Conservation (phyloP, 1,139 yeast species). For the Blastobotrys petasosporus region DNA sequence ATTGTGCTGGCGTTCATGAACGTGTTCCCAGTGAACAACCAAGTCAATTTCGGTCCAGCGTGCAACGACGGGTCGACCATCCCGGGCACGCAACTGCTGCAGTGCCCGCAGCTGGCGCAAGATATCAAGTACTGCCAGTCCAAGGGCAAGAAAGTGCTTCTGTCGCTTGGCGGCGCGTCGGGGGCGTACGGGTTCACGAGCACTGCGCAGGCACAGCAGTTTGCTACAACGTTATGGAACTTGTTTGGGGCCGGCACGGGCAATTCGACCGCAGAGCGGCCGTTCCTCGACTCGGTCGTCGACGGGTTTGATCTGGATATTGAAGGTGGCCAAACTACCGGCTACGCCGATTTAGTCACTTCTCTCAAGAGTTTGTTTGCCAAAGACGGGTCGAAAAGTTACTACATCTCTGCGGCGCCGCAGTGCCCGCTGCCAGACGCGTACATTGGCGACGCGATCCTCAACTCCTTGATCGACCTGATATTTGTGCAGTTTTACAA, state of each 20-base stretch:
- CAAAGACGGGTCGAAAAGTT: conserved; percentile 33
- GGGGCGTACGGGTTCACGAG: conserved; percentile 55
- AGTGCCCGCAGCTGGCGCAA: conserved; percentile 39
- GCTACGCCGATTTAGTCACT: conserved; percentile 47
- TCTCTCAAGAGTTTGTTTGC: conserved; percentile 51
- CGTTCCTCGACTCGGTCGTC: conserved; percentile 59
- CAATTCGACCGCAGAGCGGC: conserved; percentile 46
- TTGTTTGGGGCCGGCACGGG: conserved; percentile 70
- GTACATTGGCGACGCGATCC: conserved; percentile 61
- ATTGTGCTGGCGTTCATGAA: conserved; percentile 64
- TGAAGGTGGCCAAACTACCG: conserved; percentile 48
- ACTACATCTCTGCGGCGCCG: conserved; percentile 86
- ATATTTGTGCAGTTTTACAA: conserved; percentile 91
- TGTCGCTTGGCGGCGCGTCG: conserved; percentile 79
- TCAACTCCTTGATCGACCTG: conserved; percentile 63
- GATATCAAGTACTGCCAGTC: conserved; percentile 72
- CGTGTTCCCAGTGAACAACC: conserved; percentile 40
- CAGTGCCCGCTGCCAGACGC: conserved; percentile 93
- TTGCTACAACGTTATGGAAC: conserved; percentile 76
- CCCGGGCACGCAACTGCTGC: conserved; percentile 59
- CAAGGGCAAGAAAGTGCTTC: conserved; percentile 61
- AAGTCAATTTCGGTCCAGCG: conserved; percentile 65
- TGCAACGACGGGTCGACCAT: conserved; percentile 35
- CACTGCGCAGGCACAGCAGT: conserved; percentile 55
- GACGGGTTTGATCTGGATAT: conserved; percentile 73